phyloP scores from a whole-genome alignment of 176 grass and related monocot genomes.

The Cenchrus purpureus region DNA sequence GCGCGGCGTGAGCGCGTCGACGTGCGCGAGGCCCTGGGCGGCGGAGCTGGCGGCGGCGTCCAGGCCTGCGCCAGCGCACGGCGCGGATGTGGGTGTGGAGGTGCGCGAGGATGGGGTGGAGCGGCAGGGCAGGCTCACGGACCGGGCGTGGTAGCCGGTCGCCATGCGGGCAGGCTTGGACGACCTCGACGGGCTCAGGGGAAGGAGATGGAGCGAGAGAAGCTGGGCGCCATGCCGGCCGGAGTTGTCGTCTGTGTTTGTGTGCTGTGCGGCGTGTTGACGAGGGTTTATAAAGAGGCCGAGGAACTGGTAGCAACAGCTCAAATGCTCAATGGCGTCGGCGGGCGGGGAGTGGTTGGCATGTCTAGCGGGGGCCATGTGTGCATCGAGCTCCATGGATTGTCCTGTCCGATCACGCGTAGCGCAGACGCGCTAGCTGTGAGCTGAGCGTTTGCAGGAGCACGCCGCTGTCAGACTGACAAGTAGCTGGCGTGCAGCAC shows the following conservation, averaged over 20 bases:
- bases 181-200: conserved; percentile 58
- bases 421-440: background rate
- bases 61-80: conserved; percentile 51
- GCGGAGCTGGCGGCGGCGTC: conserved; percentile 4
- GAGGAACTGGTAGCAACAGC: too few species aligned
- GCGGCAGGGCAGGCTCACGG: conserved; percentile 64
- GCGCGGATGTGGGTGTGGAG: conserved; percentile 62
- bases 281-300: background rate
- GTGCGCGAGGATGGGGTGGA: conserved; percentile 67
- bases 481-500: conserved; percentile 1
- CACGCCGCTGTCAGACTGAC: background rate
- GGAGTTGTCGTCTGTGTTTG: background rate
- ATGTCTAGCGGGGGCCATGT: background rate
- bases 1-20: conserved; percentile 60
- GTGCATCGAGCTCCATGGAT: background rate
- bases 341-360: conserved; percentile 1
- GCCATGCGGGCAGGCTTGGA: conserved; percentile 24
- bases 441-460: background rate
- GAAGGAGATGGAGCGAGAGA: conserved; percentile 73
- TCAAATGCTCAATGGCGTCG: too few species aligned
- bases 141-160: conserved; percentile 41
- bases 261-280: background rate
- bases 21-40: conserved; percentile 39
- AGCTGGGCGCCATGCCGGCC: conserved; percentile 53
- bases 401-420: background rate